Conservation (phyloP, 345 rosid genomes). For the Clarkia xantiana region DNA sequence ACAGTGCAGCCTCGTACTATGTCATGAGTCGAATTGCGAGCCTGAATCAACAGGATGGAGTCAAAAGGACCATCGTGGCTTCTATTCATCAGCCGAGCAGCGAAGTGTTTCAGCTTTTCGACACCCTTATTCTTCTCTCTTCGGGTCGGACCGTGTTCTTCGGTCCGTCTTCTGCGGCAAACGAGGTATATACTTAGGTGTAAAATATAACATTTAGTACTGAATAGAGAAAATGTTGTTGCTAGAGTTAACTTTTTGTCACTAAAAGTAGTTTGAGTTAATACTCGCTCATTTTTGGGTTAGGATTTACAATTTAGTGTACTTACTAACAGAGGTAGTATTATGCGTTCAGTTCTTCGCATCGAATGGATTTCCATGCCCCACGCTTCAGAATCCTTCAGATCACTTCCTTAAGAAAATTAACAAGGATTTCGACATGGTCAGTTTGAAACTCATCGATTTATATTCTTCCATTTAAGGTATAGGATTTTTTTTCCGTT, state of each 20-base stretch:
- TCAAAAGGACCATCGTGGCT: conserved; percentile 1
- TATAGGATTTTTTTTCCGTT: too few species aligned
- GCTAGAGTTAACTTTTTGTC: not conserved
- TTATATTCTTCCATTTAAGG: too few species aligned
- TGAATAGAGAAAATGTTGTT: too few species aligned
- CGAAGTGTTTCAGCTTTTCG: too few species aligned
- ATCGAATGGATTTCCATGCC: not conserved
- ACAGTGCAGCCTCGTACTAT: not conserved
- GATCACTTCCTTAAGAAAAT: conserved; percentile 3
- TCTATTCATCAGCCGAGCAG: too few species aligned
- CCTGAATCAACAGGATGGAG: not conserved
- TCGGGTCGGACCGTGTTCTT: not conserved
- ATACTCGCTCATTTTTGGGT: too few species aligned
- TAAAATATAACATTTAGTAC: too few species aligned
- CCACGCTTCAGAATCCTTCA: not conserved
- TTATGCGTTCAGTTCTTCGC: conserved; percentile 1
- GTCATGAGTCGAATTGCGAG: not conserved
- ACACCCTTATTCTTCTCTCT: not conserved
- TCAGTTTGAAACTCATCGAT: too few species aligned
- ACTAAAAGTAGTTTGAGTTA: not conserved
- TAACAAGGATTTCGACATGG: not conserved
- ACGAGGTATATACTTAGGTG: not conserved
- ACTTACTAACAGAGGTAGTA: too few species aligned
- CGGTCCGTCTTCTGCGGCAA: not conserved
- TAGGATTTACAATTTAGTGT: too few species aligned